Evolutionary conservation across 176 grass and related monocot genomes (phyloP).

Genomic region (Cymbopogon citratus): DNA sequence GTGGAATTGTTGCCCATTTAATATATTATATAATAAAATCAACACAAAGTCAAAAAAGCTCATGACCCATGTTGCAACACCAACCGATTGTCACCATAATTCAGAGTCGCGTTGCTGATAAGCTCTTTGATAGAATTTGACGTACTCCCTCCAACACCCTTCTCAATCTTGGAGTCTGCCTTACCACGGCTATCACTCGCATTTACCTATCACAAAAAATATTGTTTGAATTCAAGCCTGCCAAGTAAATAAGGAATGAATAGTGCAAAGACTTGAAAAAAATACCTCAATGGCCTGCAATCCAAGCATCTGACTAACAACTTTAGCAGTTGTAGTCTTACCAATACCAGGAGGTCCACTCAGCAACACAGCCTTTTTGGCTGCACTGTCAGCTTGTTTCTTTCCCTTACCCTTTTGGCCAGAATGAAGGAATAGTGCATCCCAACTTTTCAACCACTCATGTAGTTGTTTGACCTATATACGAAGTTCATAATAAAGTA

Average conservation of each 20-base stretch:
- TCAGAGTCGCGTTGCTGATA: constrained; percentile 73
- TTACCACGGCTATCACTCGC: constrained; percentile 98
- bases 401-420: constrained; percentile 78
- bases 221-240: neutral
- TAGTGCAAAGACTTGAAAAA: neutral
- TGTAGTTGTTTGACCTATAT: constrained; percentile 90
- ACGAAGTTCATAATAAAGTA: constrained; percentile 23
- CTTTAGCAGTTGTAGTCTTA: constrained; percentile 91
- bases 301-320: constrained; percentile 97
- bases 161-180: constrained; percentile 92
- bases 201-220: constrained; percentile 68
- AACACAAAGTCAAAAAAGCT: constrained; percentile 16
- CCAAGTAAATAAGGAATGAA: constrained; percentile 4
- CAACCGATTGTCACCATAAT: constrained; percentile 60
- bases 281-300: constrained; percentile 87
- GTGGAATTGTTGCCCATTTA: constrained; percentile 31
- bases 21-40: constrained; percentile 15
- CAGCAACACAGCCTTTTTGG: constrained; percentile 89
- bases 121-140: constrained; percentile 99
- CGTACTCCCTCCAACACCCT: constrained; percentile 87
- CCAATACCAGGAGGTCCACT: constrained; percentile 96
- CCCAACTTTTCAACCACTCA: constrained; percentile 92
- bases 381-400: constrained; percentile 70
- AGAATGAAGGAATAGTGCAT: constrained; percentile 67
- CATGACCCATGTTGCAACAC: constrained; percentile 21